Base-by-base conservation (phyloP, 140 eudicot species). In the Artemisia princeps region DNA sequence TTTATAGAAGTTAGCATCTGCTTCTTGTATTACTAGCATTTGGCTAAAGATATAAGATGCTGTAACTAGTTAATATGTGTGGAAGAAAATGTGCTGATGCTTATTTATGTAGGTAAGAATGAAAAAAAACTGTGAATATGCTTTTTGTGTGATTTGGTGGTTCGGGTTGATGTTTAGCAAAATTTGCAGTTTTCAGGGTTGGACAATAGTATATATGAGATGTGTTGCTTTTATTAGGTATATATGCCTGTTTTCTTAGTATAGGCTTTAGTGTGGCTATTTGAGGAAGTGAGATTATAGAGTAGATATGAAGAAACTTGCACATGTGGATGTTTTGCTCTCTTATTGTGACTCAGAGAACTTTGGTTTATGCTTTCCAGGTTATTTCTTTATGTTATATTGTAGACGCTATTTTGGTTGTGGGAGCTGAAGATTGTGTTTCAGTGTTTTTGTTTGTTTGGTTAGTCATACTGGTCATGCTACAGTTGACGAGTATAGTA, bases 301-400 rank as follows among this genome's bases (percentile, higher is more conserved):
- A 71, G 77, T 73, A 55, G 60, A 64, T 4, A 44, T 73, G 77
- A 73, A 64, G 77, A 26, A 44, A 44, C 5, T 64, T 64, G 72
- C 67, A 46, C 52, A 55, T 55, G 77, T 64, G 54, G 44, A 2
- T 52, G 56, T 52, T 52, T n/a, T 52, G 42, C 54, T 19, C 4
- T 42, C 53, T 13, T 61, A 15, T 48, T 57, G 58, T 42, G 65
- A 26, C 52, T 55, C 10, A 4, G 20, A 60, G 33, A 37, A 48
- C 22, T 74, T 50, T 60, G 40, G 64, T 49, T 60, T 45, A 68
- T 22, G 49, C 2, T 6, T 67, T 51, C 33, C 40, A 67, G 12
- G 55, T 59, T 65, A 55, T 37, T 20, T 37, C 24, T 58, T 11
- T 42, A n/a, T 15, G 11, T 22, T 33, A 33, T 40, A 10, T 0